Conservation (phyloP, 306 rosid species). For the Casuarina equisetifolia region DNA sequence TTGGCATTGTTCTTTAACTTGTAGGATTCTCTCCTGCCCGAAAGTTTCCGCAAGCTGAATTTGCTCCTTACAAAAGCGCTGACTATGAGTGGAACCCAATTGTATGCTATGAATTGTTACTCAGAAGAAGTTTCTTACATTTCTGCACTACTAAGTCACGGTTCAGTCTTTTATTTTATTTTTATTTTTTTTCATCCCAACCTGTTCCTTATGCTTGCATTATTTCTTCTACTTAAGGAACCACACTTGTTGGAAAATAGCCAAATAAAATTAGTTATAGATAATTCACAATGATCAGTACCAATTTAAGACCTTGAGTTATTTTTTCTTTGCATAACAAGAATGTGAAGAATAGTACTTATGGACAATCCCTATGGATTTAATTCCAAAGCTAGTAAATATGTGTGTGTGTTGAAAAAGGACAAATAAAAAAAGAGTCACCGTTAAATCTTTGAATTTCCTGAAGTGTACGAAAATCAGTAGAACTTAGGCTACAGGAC, state of each 20-base stretch:
- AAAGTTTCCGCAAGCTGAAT: slow-evolving; percentile 83
- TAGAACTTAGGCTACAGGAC: not conserved
- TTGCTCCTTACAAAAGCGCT: slow-evolving; percentile 59
- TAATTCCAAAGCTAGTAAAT: not conserved
- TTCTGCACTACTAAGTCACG: slow-evolving; percentile 3
- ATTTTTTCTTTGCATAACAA: slow-evolving; percentile 5
- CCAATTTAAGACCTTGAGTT: slow-evolving; percentile 3
- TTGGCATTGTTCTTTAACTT: slow-evolving; percentile 25
- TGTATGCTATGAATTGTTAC: slow-evolving; percentile 45
- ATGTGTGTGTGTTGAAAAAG: not conserved
- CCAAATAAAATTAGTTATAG: slow-evolving; percentile 13
- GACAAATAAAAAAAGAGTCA: too few relatives aligned
- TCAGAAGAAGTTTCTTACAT: slow-evolving; percentile 7
- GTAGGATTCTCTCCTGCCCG: slow-evolving; percentile 84
- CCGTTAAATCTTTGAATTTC: not conserved
- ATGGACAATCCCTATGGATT: not conserved
- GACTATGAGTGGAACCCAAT: slow-evolving; percentile 81
- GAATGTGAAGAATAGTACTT: slow-evolving; percentile 11
- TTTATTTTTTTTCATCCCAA: not conserved
- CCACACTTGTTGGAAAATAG: slow-evolving; percentile 20
- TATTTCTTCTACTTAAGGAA: slow-evolving; percentile 21
- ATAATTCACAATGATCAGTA: slow-evolving; percentile 1
- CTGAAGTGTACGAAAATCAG: not conserved
- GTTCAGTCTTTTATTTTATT: not conserved
- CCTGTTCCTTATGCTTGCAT: slow-evolving; percentile 21